Conservation (phyloP, 805 yeast genomes). For the Pichia heedii region DNA sequence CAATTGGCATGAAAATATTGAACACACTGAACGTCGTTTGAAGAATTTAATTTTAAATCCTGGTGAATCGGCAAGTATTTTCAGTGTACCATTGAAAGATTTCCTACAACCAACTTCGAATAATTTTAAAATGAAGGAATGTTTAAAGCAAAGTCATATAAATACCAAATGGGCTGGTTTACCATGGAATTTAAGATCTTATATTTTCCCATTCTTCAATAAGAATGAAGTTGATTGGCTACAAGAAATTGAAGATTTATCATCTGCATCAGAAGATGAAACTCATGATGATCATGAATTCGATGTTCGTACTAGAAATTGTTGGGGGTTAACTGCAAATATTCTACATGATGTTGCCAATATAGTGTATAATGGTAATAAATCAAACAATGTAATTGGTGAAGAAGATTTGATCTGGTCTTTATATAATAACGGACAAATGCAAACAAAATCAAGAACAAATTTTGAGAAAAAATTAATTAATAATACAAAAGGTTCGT, state of each 20-base stretch:
- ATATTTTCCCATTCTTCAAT: constrained; percentile 48
- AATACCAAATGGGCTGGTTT: constrained; percentile 62
- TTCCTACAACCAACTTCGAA: constrained; percentile 32
- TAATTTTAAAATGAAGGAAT: constrained; percentile 23
- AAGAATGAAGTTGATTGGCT: constrained; percentile 56
- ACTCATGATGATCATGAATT: constrained; percentile 29
- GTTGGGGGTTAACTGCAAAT: constrained; percentile 80
- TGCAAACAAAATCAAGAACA: constrained; percentile 38
- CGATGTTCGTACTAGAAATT: constrained; percentile 47
- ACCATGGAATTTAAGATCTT: constrained; percentile 57
- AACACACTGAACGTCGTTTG: constrained; percentile 19
- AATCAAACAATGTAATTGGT: constrained; percentile 33
- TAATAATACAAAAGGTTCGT: constrained; percentile 29
- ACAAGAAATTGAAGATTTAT: constrained; percentile 47
- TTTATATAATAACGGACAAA: constrained; percentile 41
- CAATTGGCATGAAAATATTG: constrained; percentile 30
- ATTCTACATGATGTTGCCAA: constrained; percentile 64
- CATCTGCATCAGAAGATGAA: constrained; percentile 45
- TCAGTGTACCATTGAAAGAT: constrained; percentile 62
- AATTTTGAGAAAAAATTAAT: constrained; percentile 50
- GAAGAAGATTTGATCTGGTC: constrained; percentile 61
- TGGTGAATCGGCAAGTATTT: constrained; percentile 66
- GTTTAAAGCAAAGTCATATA: constrained; percentile 27
- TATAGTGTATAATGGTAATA: constrained; percentile 36
- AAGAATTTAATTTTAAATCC: constrained; percentile 46